Percentiles rank a stretch among this genome's conserved stretches.
Conservation (phyloP, 2,329 filamentous ascomycete species). For the Remersonia thermophila region DNA sequence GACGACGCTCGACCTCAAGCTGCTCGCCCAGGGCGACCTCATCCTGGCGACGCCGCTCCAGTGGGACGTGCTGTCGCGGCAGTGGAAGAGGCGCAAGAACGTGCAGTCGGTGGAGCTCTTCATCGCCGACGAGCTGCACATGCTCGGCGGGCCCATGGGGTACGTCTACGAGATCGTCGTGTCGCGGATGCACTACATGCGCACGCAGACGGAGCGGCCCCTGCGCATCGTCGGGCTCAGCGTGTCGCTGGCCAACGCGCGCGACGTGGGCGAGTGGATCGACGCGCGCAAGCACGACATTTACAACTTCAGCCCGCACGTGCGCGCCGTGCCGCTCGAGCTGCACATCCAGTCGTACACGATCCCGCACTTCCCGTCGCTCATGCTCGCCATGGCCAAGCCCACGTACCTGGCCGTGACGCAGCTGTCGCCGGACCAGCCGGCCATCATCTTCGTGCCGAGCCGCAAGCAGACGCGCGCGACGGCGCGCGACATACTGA, state of each 20-base stretch:
- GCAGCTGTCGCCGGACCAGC: conserved; percentile 79
- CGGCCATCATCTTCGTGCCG: conserved; percentile 82
- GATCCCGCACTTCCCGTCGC: conserved; percentile 90
- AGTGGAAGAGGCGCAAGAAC: conserved; percentile 95
- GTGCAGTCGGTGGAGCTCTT: conserved; percentile 82
- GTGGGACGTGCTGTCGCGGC: conserved; percentile 90
- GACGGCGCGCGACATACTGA: conserved; percentile 75
- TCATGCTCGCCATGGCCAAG: conserved; percentile 98
- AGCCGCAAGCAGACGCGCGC: conserved; percentile 84
- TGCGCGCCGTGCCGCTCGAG: conserved; percentile 79
- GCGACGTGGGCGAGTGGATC: conserved; percentile 95
- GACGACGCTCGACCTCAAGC: conserved; percentile 76
- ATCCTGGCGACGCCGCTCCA: conserved; percentile 86
- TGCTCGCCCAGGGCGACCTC: conserved; percentile 76
- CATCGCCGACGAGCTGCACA: conserved; percentile 89
- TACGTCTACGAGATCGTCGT: conserved; percentile 93
- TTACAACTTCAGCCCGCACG: conserved; percentile 94
- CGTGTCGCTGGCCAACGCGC: conserved; percentile 83
- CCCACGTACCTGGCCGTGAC: conserved; percentile 82
- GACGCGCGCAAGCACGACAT: conserved; percentile 96
- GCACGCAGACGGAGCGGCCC: conserved; percentile 70
- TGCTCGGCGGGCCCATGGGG: conserved; percentile 75
- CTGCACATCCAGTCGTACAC: conserved; percentile 91
- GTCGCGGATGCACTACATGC: conserved; percentile 96
- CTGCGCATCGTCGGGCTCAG: conserved; percentile 82